Base-by-base conservation (phyloP, 352 stramenopile species). In the Globisporangium canariense region DNA sequence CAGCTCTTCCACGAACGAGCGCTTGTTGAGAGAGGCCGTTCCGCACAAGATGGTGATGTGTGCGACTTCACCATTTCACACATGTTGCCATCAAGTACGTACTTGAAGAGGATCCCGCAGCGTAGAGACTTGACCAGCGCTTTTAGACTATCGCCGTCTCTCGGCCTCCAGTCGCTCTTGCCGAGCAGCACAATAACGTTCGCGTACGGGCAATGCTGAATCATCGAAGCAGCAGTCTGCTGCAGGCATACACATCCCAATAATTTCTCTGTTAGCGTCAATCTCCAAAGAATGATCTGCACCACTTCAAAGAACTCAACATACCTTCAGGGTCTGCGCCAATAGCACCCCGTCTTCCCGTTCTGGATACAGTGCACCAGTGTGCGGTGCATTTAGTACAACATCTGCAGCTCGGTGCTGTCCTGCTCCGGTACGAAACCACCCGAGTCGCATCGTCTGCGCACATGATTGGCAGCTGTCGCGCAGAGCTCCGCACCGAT, bases 281-380 rank as follows among this genome's bases (percentile, higher is more conserved):
- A 20, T 56, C 28, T 28, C 36, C 14, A 43, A 18, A 46, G 22
- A 45, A 38, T 30, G 4, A 28, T 1, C 22, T 11, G 6, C 16
- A 38, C 1, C 4, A 45, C 10, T 8, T 20, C 51, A 22, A 16
- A 36, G 51, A 41, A 3, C 36, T 41, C n/a, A 45, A 18, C 64
- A 28, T 46, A 90, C 81, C 79, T 95, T 95, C 16, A 95, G 52
- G 18, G 78, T 85, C 57, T 94, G 87, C 2, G 79, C 70, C 9
- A 94, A 68, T 3, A 83, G 74, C 5, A 69, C 64, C 0, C 73
- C 61, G 18, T 91, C 83, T 45, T 88, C 57, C 94, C 85, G 61
- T 90, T 81, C 62, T 92, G 85, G 20, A 96, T 87, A 50, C 78
- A 88, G 45, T 91, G 90, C 60, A 93, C 83, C 43, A 96, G 66